Percentiles rank a stretch among this genome's conserved stretches.
phyloP scores from a whole-genome alignment of 208 protist genomes.

The Perkinsela sp. region DNA sequence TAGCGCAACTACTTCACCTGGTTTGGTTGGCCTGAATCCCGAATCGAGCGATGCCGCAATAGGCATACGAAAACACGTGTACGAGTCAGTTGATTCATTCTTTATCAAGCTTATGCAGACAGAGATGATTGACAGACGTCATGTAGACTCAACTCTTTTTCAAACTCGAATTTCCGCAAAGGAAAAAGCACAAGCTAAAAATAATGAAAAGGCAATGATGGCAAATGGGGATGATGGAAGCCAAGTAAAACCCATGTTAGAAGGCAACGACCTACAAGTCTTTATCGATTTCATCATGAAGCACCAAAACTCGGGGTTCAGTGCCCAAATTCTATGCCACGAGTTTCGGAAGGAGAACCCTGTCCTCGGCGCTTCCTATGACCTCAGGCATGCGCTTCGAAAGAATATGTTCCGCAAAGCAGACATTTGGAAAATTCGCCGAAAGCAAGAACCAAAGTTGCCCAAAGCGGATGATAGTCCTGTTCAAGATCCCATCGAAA shows the following conservation, averaged over 20 bases:
- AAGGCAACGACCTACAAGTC: not conserved
- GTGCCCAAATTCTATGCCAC: not conserved
- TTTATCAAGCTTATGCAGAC: not conserved
- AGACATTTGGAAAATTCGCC: too few relatives aligned
- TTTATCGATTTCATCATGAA: not conserved
- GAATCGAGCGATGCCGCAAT: not conserved
- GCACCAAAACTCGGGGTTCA: not conserved
- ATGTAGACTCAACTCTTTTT: not conserved
- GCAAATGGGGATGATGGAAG: not conserved
- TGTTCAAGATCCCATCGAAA: too few relatives aligned
- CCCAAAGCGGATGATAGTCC: too few relatives aligned
- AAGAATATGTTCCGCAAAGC: not conserved
- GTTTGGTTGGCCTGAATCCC: not conserved
- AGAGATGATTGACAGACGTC: not conserved
- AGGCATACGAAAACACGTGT: not conserved
- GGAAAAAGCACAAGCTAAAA: not conserved
- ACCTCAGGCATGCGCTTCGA: not conserved
- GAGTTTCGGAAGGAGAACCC: not conserved
- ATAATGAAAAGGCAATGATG: not conserved
- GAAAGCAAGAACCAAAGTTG: too few relatives aligned
- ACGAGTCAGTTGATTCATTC: not conserved
- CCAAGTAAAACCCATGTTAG: not conserved
- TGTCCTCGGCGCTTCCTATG: not conserved
- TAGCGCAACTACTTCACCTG: too few relatives aligned
- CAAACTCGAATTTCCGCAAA: not conserved